phyloP scores from a whole-genome alignment of 306 rosid species.

The Canavalia gladiata region DNA sequence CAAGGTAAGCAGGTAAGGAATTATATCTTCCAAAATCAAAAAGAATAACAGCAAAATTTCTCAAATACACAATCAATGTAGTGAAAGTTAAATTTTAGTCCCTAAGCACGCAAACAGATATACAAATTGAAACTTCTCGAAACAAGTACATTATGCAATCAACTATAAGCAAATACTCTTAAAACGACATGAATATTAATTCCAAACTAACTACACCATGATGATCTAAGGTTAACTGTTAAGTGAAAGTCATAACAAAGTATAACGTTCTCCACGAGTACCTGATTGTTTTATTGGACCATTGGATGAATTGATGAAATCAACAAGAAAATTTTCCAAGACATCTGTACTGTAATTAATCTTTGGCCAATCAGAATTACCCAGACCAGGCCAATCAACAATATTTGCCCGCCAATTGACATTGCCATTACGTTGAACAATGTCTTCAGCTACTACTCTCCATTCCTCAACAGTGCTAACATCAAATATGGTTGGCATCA shows the following conservation, averaged over 20 bases:
- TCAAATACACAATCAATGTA: neutral
- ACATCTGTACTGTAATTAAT: constrained; percentile 87
- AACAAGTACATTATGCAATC: constrained; percentile 17
- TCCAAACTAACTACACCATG: constrained; percentile 17
- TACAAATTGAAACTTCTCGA: constrained; percentile 15
- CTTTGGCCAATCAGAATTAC: constrained; percentile 91
- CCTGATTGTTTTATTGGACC: constrained; percentile 79
- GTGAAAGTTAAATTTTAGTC: constrained; percentile 5
- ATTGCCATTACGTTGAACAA: constrained; percentile 70
- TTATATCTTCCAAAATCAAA: constrained; percentile 20
- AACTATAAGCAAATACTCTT: constrained; percentile 5
- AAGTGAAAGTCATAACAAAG: constrained; percentile 6
- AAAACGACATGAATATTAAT: constrained; percentile 2
- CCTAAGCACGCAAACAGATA: constrained; percentile 5
- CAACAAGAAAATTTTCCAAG: constrained; percentile 84
- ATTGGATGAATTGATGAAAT: constrained; percentile 78
- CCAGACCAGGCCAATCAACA: constrained; percentile 98
- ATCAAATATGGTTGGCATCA: constrained; percentile 96
- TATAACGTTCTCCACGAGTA: constrained; percentile 37
- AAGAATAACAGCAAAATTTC: neutral
- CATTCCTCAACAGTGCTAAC: constrained; percentile 98
- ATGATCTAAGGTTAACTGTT: neutral
- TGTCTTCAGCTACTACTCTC: constrained; percentile 82
- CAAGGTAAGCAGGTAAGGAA: neutral
- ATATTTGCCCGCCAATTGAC: constrained; percentile 83